Conservation (phyloP, 2,329 filamentous ascomycete species). For the Pestalotiopsis fici region DNA sequence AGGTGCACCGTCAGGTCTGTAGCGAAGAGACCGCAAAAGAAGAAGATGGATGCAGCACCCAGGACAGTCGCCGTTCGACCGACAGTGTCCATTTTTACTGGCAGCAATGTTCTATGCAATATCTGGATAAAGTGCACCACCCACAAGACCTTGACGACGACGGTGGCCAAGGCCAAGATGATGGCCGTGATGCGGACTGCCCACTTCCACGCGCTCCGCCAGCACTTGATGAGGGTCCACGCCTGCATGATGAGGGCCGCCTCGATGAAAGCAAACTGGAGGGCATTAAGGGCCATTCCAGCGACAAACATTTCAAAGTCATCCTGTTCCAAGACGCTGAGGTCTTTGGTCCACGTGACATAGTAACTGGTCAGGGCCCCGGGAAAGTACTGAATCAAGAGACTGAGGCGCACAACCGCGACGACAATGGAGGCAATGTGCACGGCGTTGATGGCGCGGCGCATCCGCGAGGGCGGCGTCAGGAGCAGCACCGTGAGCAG, state of each 20-base stretch:
- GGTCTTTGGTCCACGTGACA: constrained; percentile 57
- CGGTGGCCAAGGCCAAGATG: constrained; percentile 17
- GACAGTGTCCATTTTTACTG: constrained; percentile 35
- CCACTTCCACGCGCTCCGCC: constrained; percentile 36
- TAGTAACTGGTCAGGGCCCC: constrained; percentile 65
- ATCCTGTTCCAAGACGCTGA: constrained; percentile 40
- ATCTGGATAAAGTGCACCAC: constrained; percentile 18
- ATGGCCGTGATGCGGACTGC: constrained; percentile 10
- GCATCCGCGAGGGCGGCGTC: constrained; percentile 66
- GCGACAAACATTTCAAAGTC: constrained; percentile 39
- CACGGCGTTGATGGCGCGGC: constrained; percentile 64
- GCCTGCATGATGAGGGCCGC: constrained; percentile 52
- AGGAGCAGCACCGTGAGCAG: constrained; percentile 67
- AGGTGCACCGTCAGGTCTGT: constrained; percentile 51
- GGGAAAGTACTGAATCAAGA: constrained; percentile 61
- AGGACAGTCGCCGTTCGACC: constrained; percentile 38
- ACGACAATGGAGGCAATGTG: constrained; percentile 63
- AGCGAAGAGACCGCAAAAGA: constrained; percentile 60
- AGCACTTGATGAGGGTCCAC: constrained; percentile 52
- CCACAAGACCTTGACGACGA: constrained; percentile 21
- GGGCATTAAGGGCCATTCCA: constrained; percentile 41
- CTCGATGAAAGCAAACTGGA: constrained; percentile 47
- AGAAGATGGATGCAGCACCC: constrained; percentile 45
- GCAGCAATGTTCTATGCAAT: constrained; percentile 16
- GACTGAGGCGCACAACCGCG: constrained; percentile 59